A percentile compares a stretch with the other conserved stretches of the same genome.
Conservation (phyloP, 2,329 filamentous ascomycete species). For the Cadophora gregata region DNA sequence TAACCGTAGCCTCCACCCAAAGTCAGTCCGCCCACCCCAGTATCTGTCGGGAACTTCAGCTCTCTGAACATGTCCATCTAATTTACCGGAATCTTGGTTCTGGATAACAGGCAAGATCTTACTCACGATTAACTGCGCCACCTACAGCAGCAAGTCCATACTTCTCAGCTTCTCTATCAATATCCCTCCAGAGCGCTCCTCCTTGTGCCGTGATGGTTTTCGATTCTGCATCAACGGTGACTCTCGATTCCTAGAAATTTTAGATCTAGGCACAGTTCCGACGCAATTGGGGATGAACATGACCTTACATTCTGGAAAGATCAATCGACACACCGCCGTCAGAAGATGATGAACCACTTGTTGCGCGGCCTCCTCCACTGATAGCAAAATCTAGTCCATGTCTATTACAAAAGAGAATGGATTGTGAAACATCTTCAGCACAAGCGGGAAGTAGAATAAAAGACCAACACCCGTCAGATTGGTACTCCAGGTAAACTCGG, state of each 20-base stretch:
- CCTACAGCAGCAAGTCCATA: constrained; percentile 35
- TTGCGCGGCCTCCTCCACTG: constrained; percentile 32
- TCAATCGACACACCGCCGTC: constrained; percentile 36
- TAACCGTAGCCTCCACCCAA: constrained; percentile 53
- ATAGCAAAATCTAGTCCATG: constrained; percentile 31
- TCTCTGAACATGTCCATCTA: no score
- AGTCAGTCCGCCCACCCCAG: constrained; percentile 32
- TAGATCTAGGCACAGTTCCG: constrained; percentile 30
- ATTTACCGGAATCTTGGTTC: no score
- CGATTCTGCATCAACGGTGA: constrained; percentile 26
- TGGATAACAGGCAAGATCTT: neutral
- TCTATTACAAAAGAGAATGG: constrained; percentile 29
- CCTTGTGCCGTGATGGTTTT: constrained; percentile 35
- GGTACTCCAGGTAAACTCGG: neutral
- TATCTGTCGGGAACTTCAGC: neutral
- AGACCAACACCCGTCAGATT: constrained; percentile 25
- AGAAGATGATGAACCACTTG: constrained; percentile 32
- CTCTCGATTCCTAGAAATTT: constrained; percentile 22
- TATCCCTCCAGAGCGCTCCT: constrained; percentile 37
- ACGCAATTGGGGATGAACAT: constrained; percentile 18
- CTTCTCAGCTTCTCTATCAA: constrained; percentile 32
- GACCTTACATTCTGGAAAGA: constrained; percentile 31
- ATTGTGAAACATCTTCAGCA: constrained; percentile 30
- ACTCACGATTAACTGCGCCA: constrained; percentile 31
- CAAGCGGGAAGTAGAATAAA: constrained; percentile 31